Base-by-base conservation (phyloP, 306 rosid genomes). In the Vigna angularis region DNA sequence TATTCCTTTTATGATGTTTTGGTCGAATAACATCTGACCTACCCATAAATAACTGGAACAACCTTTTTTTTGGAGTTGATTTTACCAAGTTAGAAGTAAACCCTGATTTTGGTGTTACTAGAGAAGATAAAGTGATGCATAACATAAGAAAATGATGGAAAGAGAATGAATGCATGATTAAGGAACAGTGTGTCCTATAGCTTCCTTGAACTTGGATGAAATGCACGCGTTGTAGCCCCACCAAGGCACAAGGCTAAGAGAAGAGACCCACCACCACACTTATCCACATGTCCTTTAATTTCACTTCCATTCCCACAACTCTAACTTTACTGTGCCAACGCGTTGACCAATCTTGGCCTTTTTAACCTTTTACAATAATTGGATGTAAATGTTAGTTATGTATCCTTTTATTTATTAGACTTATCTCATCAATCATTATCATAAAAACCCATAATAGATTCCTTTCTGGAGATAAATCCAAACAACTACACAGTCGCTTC, bases 201-300 rank as follows among this genome's bases (percentile, higher is more conserved):
- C 8, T 57, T 52, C 36, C 50, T 72, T 74, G 16, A 53, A 71
- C 20, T 79, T 76, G 59, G 81, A 84, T 47, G 36, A 70, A 75
- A 70, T 47, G 92, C 97, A 89, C 87, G 91, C 92, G 75, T 79
- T 88, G 97, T 86, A 65, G 81, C 90, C 97, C 79, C 59, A 72
- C 36, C 49, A 72, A 86, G 91, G 83, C 76, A 82, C 93, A 89
- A 42, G 42, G 85, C 71, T 59, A n/a, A 70, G 11, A 67, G 49
- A 47, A 47, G 66, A 72, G 88, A 18, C 86, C 93, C 87, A 79
- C 81, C 65, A 49, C 70, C 51, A 65, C 47, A 14, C 82, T 74
- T 30, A 32, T 68, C 14, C 73, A 76, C 48, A 36, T 66, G 36
- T 40, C 32, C 30, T 70, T 53, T 52, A 6, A 1, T 22, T 61